Evolutionary conservation across 2,329 filamentous ascomycete species (phyloP).

Genomic region (Fusarium hostae): DNA sequence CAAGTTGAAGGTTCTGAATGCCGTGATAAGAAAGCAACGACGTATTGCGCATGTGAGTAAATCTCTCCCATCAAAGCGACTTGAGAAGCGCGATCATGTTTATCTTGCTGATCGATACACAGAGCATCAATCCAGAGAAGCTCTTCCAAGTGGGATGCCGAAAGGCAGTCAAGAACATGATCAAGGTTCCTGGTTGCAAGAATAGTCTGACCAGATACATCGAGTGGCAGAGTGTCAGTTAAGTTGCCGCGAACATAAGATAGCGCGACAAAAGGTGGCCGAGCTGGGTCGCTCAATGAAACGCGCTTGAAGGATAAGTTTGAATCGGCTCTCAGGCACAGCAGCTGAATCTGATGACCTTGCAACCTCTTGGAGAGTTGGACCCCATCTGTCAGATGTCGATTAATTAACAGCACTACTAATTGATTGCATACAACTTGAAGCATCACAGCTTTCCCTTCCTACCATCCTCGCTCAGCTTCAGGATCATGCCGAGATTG

Average conservation of each 20-base stretch:
- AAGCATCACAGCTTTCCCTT: neutral
- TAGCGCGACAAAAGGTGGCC: rapidly evolving
- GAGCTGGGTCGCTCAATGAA: rapidly evolving
- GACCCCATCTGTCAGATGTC: rapidly evolving
- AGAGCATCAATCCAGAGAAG: neutral
- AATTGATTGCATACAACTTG: rapidly evolving
- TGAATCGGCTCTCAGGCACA: neutral
- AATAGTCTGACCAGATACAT: rapidly evolving
- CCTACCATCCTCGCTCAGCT: neutral
- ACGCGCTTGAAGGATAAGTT: neutral
- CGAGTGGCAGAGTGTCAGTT: neutral
- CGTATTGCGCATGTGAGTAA: neutral
- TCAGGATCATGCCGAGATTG: rapidly evolving
- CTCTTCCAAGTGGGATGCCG: rapidly evolving
- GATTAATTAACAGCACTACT: rapidly evolving
- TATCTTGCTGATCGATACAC: neutral
- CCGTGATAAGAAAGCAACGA: neutral
- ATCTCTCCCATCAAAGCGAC: neutral
- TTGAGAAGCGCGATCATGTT: neutral
- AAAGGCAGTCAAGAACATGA: neutral
- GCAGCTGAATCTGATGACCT: neutral
- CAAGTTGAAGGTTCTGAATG: neutral
- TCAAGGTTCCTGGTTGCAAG: neutral
- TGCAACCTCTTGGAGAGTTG: neutral
- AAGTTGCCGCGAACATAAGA: neutral